These are phyloP conservation scores for Achaetomium macrosporum DNA, from an alignment of 2,329 filamentous ascomycete species.

Conservation along the genomic window DNA sequence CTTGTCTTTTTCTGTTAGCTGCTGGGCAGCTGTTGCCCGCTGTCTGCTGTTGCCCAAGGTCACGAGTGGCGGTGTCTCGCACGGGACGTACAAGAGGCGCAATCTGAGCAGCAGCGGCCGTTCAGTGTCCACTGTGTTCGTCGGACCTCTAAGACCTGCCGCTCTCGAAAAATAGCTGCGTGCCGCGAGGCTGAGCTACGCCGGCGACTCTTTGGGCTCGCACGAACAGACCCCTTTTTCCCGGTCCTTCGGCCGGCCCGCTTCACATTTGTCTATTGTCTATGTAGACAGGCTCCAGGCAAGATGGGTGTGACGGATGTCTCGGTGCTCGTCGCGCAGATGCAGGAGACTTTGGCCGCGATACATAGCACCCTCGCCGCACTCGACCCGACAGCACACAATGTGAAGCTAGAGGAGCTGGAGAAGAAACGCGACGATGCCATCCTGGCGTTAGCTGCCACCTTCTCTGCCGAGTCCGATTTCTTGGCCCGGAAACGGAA, in stretches of 20 bases:
- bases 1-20: too few species aligned
- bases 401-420: constrained; percentile 35
- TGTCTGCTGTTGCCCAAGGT: too few species aligned
- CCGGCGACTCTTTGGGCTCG: too few species aligned
- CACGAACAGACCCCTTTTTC: background rate
- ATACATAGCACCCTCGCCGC: constrained; percentile 35
- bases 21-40: too few species aligned
- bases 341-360: constrained; percentile 37
- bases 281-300: background rate
- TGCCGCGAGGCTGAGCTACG: too few species aligned
- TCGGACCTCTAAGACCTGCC: too few species aligned
- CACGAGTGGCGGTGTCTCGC: too few species aligned
- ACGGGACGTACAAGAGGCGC: too few species aligned
- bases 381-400: constrained; percentile 31
- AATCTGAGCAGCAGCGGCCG: too few species aligned
- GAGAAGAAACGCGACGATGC: constrained; percentile 34
- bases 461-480: constrained; percentile 30
- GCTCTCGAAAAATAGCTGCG: too few species aligned
- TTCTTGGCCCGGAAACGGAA: constrained; percentile 28
- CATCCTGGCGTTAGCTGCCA: constrained; percentile 29
- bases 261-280: background rate
- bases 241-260: background rate
- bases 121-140: too few species aligned
- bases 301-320: constrained; percentile 29
- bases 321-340: constrained; percentile 36